phyloP scores from a whole-genome alignment of 306 rosid genomes.

The Trifolium repens region DNA sequence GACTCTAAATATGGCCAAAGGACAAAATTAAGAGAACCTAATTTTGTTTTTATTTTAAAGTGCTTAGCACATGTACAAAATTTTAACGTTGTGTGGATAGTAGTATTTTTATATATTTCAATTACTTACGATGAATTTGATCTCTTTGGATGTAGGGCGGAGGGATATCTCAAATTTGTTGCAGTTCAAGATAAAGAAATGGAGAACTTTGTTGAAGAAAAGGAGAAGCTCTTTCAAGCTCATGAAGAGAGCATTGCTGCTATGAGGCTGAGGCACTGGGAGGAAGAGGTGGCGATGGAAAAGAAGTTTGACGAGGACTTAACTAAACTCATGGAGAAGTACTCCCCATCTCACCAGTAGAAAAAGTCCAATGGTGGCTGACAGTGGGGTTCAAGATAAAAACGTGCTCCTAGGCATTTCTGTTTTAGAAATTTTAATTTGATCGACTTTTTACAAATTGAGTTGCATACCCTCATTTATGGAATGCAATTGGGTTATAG shows the following conservation, averaged over 20 bases:
- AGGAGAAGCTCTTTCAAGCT: slow-evolving; percentile 52
- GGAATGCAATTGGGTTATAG: neutral
- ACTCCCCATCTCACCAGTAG: slow-evolving; percentile 47
- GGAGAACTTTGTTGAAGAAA: slow-evolving; percentile 59
- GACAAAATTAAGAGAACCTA: neutral
- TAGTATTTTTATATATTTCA: slow-evolving; percentile 10
- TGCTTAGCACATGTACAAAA: neutral
- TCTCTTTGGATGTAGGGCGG: slow-evolving; percentile 52
- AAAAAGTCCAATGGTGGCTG: slow-evolving; percentile 30
- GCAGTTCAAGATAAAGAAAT: slow-evolving; percentile 65
- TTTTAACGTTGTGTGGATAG: neutral
- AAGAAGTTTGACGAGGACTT: slow-evolving; percentile 53
- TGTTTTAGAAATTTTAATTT: neutral
- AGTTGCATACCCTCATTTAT: neutral
- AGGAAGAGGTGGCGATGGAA: slow-evolving; percentile 65
- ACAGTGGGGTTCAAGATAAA: neutral
- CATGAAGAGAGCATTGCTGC: slow-evolving; percentile 55
- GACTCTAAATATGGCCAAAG: neutral
- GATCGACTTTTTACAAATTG: slow-evolving; percentile 3
- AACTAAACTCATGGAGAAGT: slow-evolving; percentile 63
- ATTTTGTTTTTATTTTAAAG: neutral
- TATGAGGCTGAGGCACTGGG: slow-evolving; percentile 65
- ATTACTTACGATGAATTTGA: slow-evolving; percentile 11
- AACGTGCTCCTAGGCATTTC: neutral
- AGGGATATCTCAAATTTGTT: slow-evolving; percentile 57